Evolutionary conservation across 306 rosid species (phyloP).

Genomic region (Lagenaria siceraria): DNA sequence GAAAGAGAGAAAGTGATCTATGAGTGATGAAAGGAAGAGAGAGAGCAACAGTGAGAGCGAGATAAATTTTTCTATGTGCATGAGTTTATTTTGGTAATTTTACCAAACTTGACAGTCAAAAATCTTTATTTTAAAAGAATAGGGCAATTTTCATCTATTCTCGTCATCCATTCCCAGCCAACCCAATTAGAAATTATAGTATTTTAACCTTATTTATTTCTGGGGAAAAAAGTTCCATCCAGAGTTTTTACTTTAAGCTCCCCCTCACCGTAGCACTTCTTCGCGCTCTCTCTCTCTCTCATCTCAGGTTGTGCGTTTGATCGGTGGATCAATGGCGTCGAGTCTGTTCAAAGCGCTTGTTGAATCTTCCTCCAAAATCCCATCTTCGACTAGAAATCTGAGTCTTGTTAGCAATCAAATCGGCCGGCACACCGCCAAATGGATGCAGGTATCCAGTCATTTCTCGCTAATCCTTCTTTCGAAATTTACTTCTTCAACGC

Average conservation of each 20-base stretch:
- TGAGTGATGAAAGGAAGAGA: no score
- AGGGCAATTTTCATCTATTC: no score
- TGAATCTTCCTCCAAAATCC: conserved; percentile 30
- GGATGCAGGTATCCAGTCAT: conserved; percentile 60
- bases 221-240: no score
- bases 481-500: not conserved
- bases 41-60: no score
- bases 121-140: no score
- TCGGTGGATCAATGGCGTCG: conserved; percentile 43
- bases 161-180: no score
- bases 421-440: conserved; percentile 64
- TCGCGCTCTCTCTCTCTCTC: not conserved
- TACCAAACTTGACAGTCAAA: no score
- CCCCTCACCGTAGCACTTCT: not conserved
- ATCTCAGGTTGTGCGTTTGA: not conserved
- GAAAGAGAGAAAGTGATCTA: no score
- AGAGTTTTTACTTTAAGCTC: not conserved
- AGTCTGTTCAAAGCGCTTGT: conserved; percentile 49
- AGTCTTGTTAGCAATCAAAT: conserved; percentile 42
- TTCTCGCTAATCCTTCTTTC: not conserved
- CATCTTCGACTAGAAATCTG: conserved; percentile 33
- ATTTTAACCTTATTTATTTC: no score
- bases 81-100: no score
- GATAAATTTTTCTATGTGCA: no score
- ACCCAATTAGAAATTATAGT: no score